Conservation (phyloP, 2,329 filamentous ascomycete genomes). For the Clonostachys chloroleuca region DNA sequence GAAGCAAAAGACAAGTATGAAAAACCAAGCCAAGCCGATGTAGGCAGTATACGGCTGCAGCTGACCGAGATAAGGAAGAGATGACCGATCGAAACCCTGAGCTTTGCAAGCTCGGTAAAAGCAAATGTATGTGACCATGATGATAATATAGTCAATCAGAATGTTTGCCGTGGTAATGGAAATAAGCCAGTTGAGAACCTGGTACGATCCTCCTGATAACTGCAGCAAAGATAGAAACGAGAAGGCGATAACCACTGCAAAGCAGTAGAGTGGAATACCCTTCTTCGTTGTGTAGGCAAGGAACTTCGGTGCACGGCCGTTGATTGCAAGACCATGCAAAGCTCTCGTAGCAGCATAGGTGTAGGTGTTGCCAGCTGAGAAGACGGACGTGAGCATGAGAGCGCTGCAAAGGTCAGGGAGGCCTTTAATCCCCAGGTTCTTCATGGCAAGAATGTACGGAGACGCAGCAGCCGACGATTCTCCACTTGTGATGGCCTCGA, state of each 20-base stretch:
- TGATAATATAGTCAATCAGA: conserved; percentile 59
- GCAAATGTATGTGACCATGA: conserved; percentile 37
- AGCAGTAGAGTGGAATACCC: conserved; percentile 58
- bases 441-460: conserved; percentile 54
- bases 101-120: conserved; percentile 48
- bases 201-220: conserved; percentile 38
- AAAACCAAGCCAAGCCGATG: conserved; percentile 34
- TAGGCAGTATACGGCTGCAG: conserved; percentile 56
- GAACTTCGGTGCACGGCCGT: conserved; percentile 44
- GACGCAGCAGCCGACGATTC: conserved; percentile 37
- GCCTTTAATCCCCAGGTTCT: conserved; percentile 43
- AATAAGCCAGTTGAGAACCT: conserved; percentile 49
- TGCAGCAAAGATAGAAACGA: conserved; percentile 49
- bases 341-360: conserved; percentile 46
- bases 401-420: conserved; percentile 58
- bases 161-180: conserved; percentile 52
- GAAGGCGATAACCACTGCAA: conserved; percentile 47
- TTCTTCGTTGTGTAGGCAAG: conserved; percentile 54
- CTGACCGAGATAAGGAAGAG: conserved; percentile 51
- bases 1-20: conserved; percentile 41
- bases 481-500: conserved; percentile 39
- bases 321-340: conserved; percentile 43
- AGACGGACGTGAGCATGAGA: conserved; percentile 34
- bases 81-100: conserved; percentile 45
- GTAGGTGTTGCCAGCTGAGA: conserved; percentile 45